phyloP scores from a whole-genome alignment of 2,329 filamentous ascomycete species.

The Karstenula rhodostoma region DNA sequence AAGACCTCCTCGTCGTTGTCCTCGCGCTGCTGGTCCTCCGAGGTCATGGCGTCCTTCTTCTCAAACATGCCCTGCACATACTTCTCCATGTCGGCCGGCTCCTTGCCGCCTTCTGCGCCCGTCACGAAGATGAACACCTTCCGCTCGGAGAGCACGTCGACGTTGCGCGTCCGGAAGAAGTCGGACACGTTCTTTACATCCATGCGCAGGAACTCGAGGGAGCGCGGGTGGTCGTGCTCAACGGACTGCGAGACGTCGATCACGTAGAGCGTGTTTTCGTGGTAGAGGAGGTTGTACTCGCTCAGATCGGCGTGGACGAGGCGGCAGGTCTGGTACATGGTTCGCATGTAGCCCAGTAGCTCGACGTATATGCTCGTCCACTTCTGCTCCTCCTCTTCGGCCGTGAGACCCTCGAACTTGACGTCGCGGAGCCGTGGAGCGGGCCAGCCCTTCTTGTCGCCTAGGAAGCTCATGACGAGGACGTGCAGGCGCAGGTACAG shows the following conservation, averaged over 20 bases:
- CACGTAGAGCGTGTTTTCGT: slow-evolving; percentile 82
- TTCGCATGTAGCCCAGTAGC: slow-evolving; percentile 86
- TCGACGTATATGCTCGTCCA: slow-evolving; percentile 85
- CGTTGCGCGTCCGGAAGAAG: slow-evolving; percentile 87
- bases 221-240: slow-evolving; percentile 93
- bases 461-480: slow-evolving; percentile 92
- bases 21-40: slow-evolving; percentile 62
- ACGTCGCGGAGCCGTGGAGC: slow-evolving; percentile 90
- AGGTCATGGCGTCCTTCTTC: slow-evolving; percentile 58
- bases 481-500: slow-evolving; percentile 92
- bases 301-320: slow-evolving; percentile 96
- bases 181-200: slow-evolving; percentile 97
- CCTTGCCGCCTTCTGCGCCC: slow-evolving; percentile 64
- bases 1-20: slow-evolving; percentile 92
- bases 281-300: slow-evolving; percentile 97
- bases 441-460: slow-evolving; percentile 84
- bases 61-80: slow-evolving; percentile 74
- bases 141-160: slow-evolving; percentile 81
- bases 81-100: slow-evolving; percentile 67
- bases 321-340: slow-evolving; percentile 89
- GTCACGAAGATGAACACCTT: slow-evolving; percentile 87
- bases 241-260: slow-evolving; percentile 99
- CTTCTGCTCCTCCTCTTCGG: slow-evolving; percentile 64
- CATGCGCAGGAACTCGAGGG: slow-evolving; percentile 93
- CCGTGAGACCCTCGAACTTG: slow-evolving; percentile 71